Base-by-base conservation (phyloP, 1,284 basidiomycete genomes). In the Fistulinella staudtii region DNA sequence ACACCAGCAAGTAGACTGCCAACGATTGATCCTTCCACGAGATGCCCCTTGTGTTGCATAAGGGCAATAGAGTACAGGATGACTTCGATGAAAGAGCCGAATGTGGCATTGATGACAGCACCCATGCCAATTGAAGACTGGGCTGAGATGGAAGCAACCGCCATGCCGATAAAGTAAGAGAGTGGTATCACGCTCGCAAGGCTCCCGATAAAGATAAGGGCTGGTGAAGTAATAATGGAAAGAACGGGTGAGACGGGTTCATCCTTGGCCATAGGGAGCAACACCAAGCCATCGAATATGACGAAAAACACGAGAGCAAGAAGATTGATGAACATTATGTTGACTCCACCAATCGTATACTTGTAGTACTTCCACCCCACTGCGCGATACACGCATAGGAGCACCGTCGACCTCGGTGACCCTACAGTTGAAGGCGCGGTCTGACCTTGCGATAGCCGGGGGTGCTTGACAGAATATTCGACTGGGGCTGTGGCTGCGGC, bases 131-230 rank as follows among this genome's bases (percentile, higher is more conserved):
- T 99, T 13, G 89, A 93, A 0, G 91, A 95, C 64, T 99, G 96
- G 0, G 96, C 95, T 18, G 90, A 93, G 62, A 99, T 99, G 39
- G 91, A 94, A 1, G 96, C 96, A 45, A 99, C 96, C 2, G 96
- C 96, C 96, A 99, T 99, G 18, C 96, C 96, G 60, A 99, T 98
- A 70, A 97, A 99, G 74, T 99, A 99, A 7, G 91, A 94, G 7
- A 99, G 76, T 0, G 96, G 96, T 51, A 99, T 97, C 56, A 99
- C 93, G 54, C 89, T 93, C 15, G 89, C 80, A 25, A 99, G 74
- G 53, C 89, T 82, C 58, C 95, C 69, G 34, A 91, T 58, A 64
- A 99, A 99, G 57, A 99, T 87, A 54, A 93, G 70, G 1, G 76
- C 80, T 43, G 86, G 85, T 3, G 83, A 84, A 3, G 90, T 79